Percentiles rank a stretch among this genome's conserved stretches.
phyloP scores from a whole-genome alignment of 2,329 filamentous ascomycete genomes.

The Sporothrix brunneoviolacea region DNA sequence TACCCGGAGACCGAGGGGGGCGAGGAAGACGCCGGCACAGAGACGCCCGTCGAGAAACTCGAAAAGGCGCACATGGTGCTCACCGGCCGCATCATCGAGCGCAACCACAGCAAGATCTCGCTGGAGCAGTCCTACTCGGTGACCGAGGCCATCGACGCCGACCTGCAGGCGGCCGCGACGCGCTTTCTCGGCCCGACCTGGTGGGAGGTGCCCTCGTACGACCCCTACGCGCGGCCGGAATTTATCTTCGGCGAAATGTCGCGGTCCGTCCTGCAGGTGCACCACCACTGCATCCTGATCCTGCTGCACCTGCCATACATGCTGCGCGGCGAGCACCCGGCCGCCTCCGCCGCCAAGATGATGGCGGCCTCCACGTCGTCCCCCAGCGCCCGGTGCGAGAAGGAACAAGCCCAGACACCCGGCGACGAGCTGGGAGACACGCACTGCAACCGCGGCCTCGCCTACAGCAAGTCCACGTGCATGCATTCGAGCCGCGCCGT shows the following conservation, averaged over 20 bases:
- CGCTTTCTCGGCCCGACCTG: conserved; percentile 37
- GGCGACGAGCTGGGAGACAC: neutral
- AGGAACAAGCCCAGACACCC: neutral
- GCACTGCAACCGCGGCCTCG: conserved; percentile 23
- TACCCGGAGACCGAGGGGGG: neutral
- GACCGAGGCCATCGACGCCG: conserved; percentile 39
- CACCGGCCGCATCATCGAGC: conserved; percentile 39
- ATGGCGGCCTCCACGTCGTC: neutral
- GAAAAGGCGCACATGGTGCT: conserved; percentile 38
- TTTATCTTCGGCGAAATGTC: conserved; percentile 26
- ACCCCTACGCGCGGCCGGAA: conserved; percentile 18
- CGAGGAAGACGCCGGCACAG: conserved; percentile 16
- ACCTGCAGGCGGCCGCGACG: conserved; percentile 35
- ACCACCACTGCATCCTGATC: conserved; percentile 44
- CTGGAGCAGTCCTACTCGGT: conserved; percentile 32
- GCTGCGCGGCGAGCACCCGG: conserved; percentile 25
- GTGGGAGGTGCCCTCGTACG: conserved; percentile 37
- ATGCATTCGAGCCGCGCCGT: conserved; percentile 45
- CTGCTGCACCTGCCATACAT: conserved; percentile 51
- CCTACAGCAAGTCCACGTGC: conserved; percentile 43
- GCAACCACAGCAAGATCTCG: conserved; percentile 38
- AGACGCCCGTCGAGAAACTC: conserved; percentile 36
- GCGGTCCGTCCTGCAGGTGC: conserved; percentile 41
- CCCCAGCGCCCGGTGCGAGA: neutral
- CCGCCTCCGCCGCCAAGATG: conserved; percentile 22